Evolutionary conservation across 2,329 filamentous ascomycete species (phyloP).

Genomic region (Coniella lustricola): DNA sequence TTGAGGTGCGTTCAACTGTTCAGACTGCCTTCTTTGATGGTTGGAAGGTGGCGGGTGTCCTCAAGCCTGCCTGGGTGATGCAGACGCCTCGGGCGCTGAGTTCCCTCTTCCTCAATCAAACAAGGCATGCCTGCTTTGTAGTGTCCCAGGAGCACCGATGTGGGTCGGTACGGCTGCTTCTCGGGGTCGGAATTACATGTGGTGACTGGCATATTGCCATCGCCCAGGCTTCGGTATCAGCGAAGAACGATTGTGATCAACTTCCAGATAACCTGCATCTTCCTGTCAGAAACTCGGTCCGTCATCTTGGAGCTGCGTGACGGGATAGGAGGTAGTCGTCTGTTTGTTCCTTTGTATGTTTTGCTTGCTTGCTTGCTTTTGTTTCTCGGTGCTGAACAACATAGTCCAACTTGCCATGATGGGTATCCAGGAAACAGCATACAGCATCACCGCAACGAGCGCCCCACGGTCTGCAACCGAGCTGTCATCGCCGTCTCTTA

Average conservation of each 20-base stretch:
- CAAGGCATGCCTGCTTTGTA: neutral
- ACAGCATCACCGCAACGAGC: slow-evolving; percentile 2
- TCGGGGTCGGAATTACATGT: slow-evolving; percentile 1
- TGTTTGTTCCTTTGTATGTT: too few relatives aligned
- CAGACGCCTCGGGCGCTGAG: neutral
- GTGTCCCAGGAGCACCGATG: neutral
- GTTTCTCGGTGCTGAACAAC: too few relatives aligned
- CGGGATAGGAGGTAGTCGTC: too few relatives aligned
- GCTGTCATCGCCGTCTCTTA: neutral
- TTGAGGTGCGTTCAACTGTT: neutral
- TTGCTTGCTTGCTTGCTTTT: too few relatives aligned
- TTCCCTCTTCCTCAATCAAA: neutral
- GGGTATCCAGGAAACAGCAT: slow-evolving; percentile 6
- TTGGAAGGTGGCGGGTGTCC: too few relatives aligned
- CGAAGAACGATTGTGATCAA: neutral
- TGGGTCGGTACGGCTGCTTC: neutral
- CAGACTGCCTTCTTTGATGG: neutral
- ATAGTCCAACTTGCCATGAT: neutral
- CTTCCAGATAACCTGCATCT: neutral
- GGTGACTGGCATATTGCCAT: slow-evolving; percentile 4
- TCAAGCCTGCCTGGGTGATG: neutral
- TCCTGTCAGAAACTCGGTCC: neutral
- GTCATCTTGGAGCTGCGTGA: neutral
- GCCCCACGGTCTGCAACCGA: neutral
- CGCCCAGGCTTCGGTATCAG: neutral